Percentiles rank a stretch among this genome's conserved stretches.
Evolutionary conservation across 2,329 filamentous ascomycete species (phyloP).

Genomic region (Trichoderma simmonsii): DNA sequence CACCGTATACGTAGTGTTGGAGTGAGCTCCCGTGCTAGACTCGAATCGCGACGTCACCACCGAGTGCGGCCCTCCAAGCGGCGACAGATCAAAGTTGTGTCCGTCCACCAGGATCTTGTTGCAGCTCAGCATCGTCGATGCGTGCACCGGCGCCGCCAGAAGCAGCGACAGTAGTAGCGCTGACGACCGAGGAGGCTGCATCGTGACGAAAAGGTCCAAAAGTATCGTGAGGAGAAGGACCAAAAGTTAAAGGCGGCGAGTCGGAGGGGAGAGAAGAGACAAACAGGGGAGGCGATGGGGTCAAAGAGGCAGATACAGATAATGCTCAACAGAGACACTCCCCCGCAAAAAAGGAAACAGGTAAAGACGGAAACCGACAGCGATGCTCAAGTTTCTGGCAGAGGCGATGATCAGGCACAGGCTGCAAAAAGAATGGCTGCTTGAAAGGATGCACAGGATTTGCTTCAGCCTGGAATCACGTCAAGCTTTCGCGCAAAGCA

Average conservation of each 20-base stretch:
- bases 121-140: slow-evolving; percentile 57
- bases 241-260: background rate
- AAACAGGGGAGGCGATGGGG: background rate
- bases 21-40: slow-evolving; percentile 47
- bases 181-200: slow-evolving; percentile 40
- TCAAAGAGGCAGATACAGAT: background rate
- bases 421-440: slow-evolving; percentile 12
- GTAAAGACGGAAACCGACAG: background rate
- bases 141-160: slow-evolving; percentile 36
- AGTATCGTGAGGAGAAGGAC: slow-evolving; percentile 24
- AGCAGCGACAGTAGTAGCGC: slow-evolving; percentile 38
- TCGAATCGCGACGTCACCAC: slow-evolving; percentile 58
- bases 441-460: background rate
- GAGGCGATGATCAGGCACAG: background rate
- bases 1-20: slow-evolving; percentile 77
- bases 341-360: background rate
- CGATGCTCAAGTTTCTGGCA: background rate
- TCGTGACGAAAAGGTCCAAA: slow-evolving; percentile 25
- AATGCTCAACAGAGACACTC: background rate
- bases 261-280: background rate
- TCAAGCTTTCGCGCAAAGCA: slow-evolving; percentile 26
- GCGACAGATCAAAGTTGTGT: slow-evolving; percentile 60
- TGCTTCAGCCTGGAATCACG: slow-evolving; percentile 28
- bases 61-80: slow-evolving; percentile 64
- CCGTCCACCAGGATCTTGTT: slow-evolving; percentile 57